These are phyloP conservation scores for Aspergillus oerlinghausenensis DNA, from an alignment of 2,329 filamentous ascomycete species.

Conservation along the genomic window DNA sequence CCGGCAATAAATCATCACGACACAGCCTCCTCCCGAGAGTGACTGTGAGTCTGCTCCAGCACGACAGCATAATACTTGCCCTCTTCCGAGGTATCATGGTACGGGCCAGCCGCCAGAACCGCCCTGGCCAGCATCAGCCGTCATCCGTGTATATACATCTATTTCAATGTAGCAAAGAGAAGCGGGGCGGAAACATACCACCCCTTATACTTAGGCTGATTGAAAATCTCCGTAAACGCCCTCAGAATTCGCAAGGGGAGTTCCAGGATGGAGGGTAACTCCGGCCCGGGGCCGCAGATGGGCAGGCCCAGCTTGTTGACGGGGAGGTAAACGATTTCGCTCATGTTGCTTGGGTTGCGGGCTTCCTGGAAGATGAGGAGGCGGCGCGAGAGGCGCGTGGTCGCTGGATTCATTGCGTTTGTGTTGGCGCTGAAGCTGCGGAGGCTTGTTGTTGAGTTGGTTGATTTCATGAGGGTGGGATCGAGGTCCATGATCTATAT, in stretches of 20 bases:
- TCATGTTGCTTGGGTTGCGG: constrained; percentile 25
- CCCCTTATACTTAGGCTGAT: constrained; percentile 35
- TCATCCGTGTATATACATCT: not conserved
- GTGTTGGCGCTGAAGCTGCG: not conserved
- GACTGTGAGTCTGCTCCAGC: constrained; percentile 23
- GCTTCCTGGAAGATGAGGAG: constrained; percentile 37
- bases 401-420: constrained; percentile 6
- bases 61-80: constrained; percentile 37
- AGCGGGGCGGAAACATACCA: constrained; percentile 22
- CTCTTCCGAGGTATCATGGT: constrained; percentile 33
- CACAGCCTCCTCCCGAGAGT: not conserved
- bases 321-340: constrained; percentile 28
- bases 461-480: not conserved
- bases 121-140: constrained; percentile 21
- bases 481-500: not conserved
- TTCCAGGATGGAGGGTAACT: constrained; percentile 31
- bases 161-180: not conserved
- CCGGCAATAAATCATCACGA: not conserved
- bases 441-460: not conserved
- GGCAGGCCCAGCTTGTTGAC: constrained; percentile 36
- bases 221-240: constrained; percentile 38
- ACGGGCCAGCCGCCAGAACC: constrained; percentile 30
- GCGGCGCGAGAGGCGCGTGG: constrained; percentile 16
- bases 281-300: constrained; percentile 29
- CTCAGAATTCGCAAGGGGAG: constrained; percentile 30